These are phyloP conservation scores for Colletotrichum salicis DNA, from an alignment of 2,329 filamentous ascomycete genomes.

Conservation along the genomic window DNA sequence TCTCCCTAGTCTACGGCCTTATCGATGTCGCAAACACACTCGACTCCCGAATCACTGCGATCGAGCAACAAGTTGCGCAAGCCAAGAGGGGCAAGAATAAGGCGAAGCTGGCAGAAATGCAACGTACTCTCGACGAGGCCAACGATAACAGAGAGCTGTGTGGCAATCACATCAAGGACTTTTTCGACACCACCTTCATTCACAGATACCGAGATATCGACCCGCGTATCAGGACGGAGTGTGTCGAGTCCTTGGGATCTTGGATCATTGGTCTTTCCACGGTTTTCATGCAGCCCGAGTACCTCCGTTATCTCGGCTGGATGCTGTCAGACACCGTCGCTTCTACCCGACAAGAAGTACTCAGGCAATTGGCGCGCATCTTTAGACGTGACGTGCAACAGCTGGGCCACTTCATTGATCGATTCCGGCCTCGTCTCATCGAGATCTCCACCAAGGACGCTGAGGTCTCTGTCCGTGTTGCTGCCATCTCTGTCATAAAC, in stretches of 20 bases:
- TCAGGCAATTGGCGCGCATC: slow-evolving; percentile 83
- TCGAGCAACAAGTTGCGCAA: slow-evolving; percentile 80
- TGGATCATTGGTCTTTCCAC: slow-evolving; percentile 91
- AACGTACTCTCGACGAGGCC: slow-evolving; percentile 77
- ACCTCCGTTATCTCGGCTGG: slow-evolving; percentile 95
- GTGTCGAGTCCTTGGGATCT: slow-evolving; percentile 83
- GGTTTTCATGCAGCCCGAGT: slow-evolving; percentile 89
- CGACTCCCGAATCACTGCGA: slow-evolving; percentile 77
- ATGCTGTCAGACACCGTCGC: slow-evolving; percentile 85
- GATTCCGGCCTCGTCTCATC: slow-evolving; percentile 86
- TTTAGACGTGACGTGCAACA: slow-evolving; percentile 85
- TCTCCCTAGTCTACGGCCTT: slow-evolving; percentile 82
- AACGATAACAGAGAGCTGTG: slow-evolving; percentile 76
- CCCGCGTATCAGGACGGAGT: slow-evolving; percentile 87
- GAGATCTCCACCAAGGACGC: slow-evolving; percentile 92
- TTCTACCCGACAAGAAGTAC: slow-evolving; percentile 82
- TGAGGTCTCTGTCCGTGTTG: slow-evolving; percentile 82
- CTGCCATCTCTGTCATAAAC: slow-evolving; percentile 84
- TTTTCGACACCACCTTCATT: slow-evolving; percentile 92
- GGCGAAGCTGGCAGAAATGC: slow-evolving; percentile 77
- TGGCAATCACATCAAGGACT: slow-evolving; percentile 80
- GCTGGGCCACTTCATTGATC: slow-evolving; percentile 90
- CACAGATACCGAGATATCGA: slow-evolving; percentile 97
- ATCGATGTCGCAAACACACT: slow-evolving; percentile 79
- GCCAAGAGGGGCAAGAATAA: slow-evolving; percentile 83